Base-by-base conservation (phyloP, 2,329 filamentous ascomycete genomes). In the Scedosporium boydii region DNA sequence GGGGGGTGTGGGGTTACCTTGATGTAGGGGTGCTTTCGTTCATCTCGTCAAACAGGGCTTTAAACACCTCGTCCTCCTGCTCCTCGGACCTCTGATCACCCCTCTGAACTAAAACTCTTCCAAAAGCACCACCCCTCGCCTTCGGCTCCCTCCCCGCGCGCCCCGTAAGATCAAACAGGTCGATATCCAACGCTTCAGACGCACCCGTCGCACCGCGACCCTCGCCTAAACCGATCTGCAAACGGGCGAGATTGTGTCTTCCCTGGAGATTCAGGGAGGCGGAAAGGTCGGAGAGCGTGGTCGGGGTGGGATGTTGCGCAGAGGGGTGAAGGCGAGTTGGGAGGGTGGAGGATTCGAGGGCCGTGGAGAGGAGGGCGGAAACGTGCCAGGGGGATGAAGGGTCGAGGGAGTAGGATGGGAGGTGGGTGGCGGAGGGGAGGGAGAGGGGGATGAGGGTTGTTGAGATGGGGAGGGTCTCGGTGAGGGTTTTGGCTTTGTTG, bases 381-480 rank as follows among this genome's bases (percentile, higher is more conserved):
- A 84, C 84, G 68, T 96, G 87, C 95, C 95, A 99, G 62, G 81
- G 77, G 0, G 90, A 95, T 6, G 76, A 73, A 9, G 73, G 67
- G 68, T 93, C 83, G 14, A 95, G 66, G 2, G 74, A 74, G 4
- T 93, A 72, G 65, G 85, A 88, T 67, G 42, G 73, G 75, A 16
- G 72, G 69, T 14, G 88, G 14, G 59, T 26, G 6, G 46, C 5
- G 14, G 56, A 84, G 1, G 86, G 83, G 26, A 90, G 75, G 2
- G 86, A 79, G 21, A 97, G 77, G 3, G 93, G 93, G 23, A 96
- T 80, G 66, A 96, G 85, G 38, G 96, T 81, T 6, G 90, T 91
- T 1, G 89, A 87, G 64, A 91, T 85, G 16, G 85, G 79, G 63
- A 87, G 85, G 18, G 93, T 81, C 58, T 87, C 82, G 29, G 83